phyloP scores from a whole-genome alignment of 2,329 filamentous ascomycete genomes.

The Grosmannia penicillata region DNA sequence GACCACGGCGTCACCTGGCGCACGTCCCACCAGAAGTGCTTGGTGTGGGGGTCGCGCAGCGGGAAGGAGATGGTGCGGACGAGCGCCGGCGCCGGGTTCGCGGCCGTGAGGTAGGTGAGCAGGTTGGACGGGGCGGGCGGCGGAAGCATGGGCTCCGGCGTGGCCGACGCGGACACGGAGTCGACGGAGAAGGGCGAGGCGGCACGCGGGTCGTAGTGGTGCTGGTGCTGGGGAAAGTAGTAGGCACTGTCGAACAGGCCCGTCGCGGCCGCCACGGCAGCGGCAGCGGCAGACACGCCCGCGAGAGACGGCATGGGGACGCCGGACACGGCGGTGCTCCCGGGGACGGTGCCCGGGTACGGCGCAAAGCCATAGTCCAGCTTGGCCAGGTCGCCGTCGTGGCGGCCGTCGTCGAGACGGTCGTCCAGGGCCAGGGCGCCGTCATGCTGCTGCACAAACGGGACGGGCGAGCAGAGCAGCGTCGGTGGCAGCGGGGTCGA shows the following conservation, averaged over 20 bases:
- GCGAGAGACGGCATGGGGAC: background rate
- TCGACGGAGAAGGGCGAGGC: slow-evolving; percentile 24
- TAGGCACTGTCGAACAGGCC: slow-evolving; percentile 15
- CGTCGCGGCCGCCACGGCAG: slow-evolving; percentile 13
- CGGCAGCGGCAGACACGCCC: slow-evolving; percentile 13
- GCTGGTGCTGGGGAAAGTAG: slow-evolving; percentile 31
- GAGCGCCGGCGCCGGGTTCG: slow-evolving; percentile 70
- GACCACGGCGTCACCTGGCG: slow-evolving; percentile 76
- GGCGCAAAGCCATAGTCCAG: slow-evolving; percentile 67
- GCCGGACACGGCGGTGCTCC: too few relatives aligned
- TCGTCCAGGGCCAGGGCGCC: slow-evolving; percentile 13
- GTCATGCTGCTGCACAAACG: slow-evolving; percentile 29
- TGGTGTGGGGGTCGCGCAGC: slow-evolving; percentile 50
- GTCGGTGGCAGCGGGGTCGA: slow-evolving; percentile 26
- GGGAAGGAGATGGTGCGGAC: slow-evolving; percentile 65
- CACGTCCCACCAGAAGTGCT: slow-evolving; percentile 93
- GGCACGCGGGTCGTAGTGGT: slow-evolving; percentile 29
- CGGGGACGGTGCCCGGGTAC: slow-evolving; percentile 61
- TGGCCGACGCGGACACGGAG: slow-evolving; percentile 18
- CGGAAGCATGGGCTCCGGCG: slow-evolving; percentile 25
- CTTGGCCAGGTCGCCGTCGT: slow-evolving; percentile 25
- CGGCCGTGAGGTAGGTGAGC: slow-evolving; percentile 59
- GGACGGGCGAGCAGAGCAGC: slow-evolving; percentile 53
- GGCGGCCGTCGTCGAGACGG: slow-evolving; percentile 42
- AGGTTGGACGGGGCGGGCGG: slow-evolving; percentile 67